Base-by-base conservation (phyloP, 2,329 filamentous ascomycete genomes). In the Pseudogymnoascus sp. region DNA sequence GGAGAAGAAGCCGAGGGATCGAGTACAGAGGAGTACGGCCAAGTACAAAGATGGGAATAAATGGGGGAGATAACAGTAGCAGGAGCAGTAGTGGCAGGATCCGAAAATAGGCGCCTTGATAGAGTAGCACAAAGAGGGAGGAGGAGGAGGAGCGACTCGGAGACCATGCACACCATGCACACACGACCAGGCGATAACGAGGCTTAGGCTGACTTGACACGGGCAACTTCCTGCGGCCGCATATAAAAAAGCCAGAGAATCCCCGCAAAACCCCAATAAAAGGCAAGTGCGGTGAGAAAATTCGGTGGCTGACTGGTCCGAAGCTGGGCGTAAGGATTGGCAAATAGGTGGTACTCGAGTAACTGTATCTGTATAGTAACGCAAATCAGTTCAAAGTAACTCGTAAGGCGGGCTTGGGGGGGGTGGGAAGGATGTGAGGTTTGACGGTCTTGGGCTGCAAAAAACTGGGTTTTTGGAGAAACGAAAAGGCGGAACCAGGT, bases 131-230 rank as follows among this genome's bases (percentile, higher is more conserved):
- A 10, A 44, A 26, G 14, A 13, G 13, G 44, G 24, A 53, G 47
- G 26, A 53, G 47, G 26, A 53, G n/a, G 38, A 11, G 47, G 14
- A 5, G 42, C 24, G 47, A 33, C 26, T 33, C 8, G n/a, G n/a
- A 31, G 42, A 16, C 24, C 10, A 29, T 14, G 13, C 47, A 16
- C 21, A 19, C 24, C 2, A 16, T 14, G 13, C 26, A 11, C n/a
- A 56, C 47, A 53, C 26, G 47, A 56, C 47, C 47, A 53, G n/a
- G 3, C 24, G 47, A 56, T 56, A 56, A 56, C 14, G 47, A 31
- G 47, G 47, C 47, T 56, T 33, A 33, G 47, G 47, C 47, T 56
- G 47, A 56, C 47, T 11, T 53, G 47, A 31, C 47, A 53, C 47
- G 26, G 8, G 47, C 26, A 19, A 31, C 5, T 50, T 53, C n/a